Evolutionary conservation across 1,139 yeast species (phyloP), one percentile per base, ranked within the genome.

Genomic region (Lodderomyces pseudojiufengensis): DNA sequence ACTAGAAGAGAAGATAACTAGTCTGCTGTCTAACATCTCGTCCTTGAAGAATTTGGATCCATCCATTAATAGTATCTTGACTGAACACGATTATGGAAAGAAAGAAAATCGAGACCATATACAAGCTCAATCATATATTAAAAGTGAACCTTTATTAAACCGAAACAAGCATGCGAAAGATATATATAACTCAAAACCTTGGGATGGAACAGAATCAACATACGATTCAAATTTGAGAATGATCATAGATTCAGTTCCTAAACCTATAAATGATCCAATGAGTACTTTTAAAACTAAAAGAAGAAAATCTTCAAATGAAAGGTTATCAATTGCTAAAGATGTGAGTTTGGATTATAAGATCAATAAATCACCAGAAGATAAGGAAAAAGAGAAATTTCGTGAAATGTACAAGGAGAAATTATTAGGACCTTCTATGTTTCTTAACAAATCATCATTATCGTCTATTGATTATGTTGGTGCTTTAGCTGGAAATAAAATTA

Each of bases 401-500:
- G 84, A 82, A 38, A 51, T 79, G 51, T 81, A 82, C 51, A 67
- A 69, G 29, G 94, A 84, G 49, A 59, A 78, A 42, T 66, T 84
- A 29, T 52, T 78, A 10, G 84, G 86, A 0, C 83, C 84, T 0
- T 60, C 76, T 1, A 66, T 76, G 63, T 45, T 71, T 5, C 30
- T 32, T 13, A 27, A 21, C 3, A 57, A 58, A 33, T 40, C 57
- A 4, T 52, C 61, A 25, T 61, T 67, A 16, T 52, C 62, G 23
- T 63, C 78, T 2, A 41, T 65, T 28, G 73, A 69, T 31, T 43
- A 66, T 36, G 77, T 84, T 15, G 74, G 71, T 34, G 75, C 84
- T 1, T 50, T 86, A 33, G 95, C 95, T 0, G 84, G 84, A 40
- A 79, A 79, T 29, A 66, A 78, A 34, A 85, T 87, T 16, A 86